Conservation (phyloP, 805 yeast genomes). For the Candida koratica region DNA sequence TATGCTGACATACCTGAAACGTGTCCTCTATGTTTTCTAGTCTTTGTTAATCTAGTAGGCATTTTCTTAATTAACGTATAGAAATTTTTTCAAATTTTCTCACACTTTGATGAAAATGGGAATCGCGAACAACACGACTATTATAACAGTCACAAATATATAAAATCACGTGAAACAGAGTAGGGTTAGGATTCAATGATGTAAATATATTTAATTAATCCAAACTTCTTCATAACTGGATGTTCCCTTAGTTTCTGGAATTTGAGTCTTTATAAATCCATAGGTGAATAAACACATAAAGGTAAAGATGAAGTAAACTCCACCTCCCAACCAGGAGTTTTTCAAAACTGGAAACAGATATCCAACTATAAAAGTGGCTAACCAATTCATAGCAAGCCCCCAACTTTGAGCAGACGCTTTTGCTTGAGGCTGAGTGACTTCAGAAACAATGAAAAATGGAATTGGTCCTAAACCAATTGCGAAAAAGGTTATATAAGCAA, state of each 20-base stretch:
- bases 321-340: slow-evolving; percentile 60
- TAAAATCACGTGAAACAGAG: background rate
- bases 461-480: slow-evolving; percentile 95
- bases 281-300: slow-evolving; percentile 49
- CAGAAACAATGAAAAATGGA: slow-evolving; percentile 84
- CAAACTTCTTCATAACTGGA: slow-evolving; percentile 64
- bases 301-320: slow-evolving; percentile 72
- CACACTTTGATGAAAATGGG: slow-evolving; percentile 6
- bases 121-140: slow-evolving; percentile 7
- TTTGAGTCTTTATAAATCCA: slow-evolving; percentile 39
- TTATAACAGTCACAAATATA: slow-evolving; percentile 1
- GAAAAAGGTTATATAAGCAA: slow-evolving; percentile 75
- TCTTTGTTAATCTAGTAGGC: slow-evolving; percentile 99
- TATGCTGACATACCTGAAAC: slow-evolving; percentile 81
- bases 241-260: slow-evolving; percentile 79
- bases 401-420: slow-evolving; percentile 87
- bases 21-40: slow-evolving; percentile 99
- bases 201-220: slow-evolving; percentile 22
- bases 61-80: slow-evolving; percentile 38
- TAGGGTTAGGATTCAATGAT: background rate
- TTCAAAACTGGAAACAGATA: slow-evolving; percentile 74
- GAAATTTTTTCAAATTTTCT: slow-evolving; percentile 10
- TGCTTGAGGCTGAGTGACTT: slow-evolving; percentile 78
- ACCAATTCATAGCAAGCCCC: slow-evolving; percentile 90
- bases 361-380: slow-evolving; percentile 81